Evolutionary conservation across 2,329 filamentous ascomycete species (phyloP).

Genomic region (Hypocreales sp.): DNA sequence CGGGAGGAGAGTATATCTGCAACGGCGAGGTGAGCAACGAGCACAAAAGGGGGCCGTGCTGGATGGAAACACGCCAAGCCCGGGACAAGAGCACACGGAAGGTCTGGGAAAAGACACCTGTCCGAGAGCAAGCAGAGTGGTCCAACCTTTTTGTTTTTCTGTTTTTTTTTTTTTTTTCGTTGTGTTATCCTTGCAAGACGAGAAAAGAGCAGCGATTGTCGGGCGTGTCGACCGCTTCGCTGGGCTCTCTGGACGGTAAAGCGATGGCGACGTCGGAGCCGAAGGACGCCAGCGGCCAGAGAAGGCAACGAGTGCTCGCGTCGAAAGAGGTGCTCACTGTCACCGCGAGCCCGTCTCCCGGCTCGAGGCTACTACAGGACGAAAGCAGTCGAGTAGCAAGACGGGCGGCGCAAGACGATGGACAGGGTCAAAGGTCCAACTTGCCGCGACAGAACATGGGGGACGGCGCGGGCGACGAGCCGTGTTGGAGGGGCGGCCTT

Average conservation of each 20-base stretch:
- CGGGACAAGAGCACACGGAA: too few species aligned
- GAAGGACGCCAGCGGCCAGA: too few species aligned
- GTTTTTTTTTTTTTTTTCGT: not conserved
- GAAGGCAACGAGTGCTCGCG: conserved; percentile 24
- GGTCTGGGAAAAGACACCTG: not conserved
- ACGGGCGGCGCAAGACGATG: conserved; percentile 14
- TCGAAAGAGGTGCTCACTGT: conserved; percentile 25
- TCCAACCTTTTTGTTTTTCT: conserved; percentile 1
- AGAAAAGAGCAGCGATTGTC: not conserved
- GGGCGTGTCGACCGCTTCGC: too few species aligned
- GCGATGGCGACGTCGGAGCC: too few species aligned
- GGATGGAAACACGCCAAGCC: too few species aligned
- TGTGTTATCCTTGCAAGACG: not conserved
- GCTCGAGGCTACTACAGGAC: conserved; percentile 9
- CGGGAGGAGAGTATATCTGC: too few species aligned
- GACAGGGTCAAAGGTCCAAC: conserved; percentile 15
- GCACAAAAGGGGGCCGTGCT: too few species aligned
- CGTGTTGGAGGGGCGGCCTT: conserved; percentile 6
- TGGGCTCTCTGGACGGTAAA: too few species aligned
- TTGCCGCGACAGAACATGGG: conserved; percentile 18
- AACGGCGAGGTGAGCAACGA: too few species aligned
- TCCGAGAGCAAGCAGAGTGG: not conserved
- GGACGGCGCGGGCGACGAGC: conserved; percentile 8
- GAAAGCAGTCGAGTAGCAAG: conserved; percentile 8
- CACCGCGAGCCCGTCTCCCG: conserved; percentile 23